Base-by-base conservation (phyloP, 2,329 filamentous ascomycete species). In the Cordyceps cicadae region DNA sequence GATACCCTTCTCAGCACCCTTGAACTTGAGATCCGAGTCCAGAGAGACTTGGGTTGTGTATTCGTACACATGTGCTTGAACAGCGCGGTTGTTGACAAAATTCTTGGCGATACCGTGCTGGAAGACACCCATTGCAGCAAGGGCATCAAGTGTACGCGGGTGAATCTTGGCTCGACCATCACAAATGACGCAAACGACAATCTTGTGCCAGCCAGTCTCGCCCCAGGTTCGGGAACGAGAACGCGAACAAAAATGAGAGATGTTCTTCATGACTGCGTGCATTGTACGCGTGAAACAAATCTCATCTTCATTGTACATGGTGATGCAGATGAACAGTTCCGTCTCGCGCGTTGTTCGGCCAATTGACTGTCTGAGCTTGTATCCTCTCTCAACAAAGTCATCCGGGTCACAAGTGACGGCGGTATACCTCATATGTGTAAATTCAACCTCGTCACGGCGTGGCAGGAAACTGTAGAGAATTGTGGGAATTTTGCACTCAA, bases 271-370 rank as follows among this genome's bases (percentile, higher is more conserved):
- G 61, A 99, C 90, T 60, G 93, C 94, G 72, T 97, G 91, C 93
- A 99, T 97, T 0, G 94, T 99, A 52, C 94, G 86, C 7, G 94
- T 97, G 68, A 99, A 99, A 70, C 92, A 86, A 68, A 96, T 90
- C 71, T 97, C 94, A 74, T 97, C 90, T 75, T 99, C 94, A 74
- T 99, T 99, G 79, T 97, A 97, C 94, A 97, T 97, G 67, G 94
- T 99, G 63, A 99, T 81, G 71, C 92, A 96, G 68, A 99, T 96
- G 72, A 97, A 94, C 8, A 99, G 78, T 74, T 99, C 94, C 0
- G 93, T 97, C 74, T 97, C 92, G 64, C 94, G 86, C 32, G 87
- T 79, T 0, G 90, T 96, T 61, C 79, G 83, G 51, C 92, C 92
- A 63, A 97, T 91, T 70, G 90, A 90, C 74, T 97, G 94, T 59